Evolutionary conservation across 2,329 filamentous ascomycete genomes (phyloP).

Genomic region (Claviceps cyperi): DNA sequence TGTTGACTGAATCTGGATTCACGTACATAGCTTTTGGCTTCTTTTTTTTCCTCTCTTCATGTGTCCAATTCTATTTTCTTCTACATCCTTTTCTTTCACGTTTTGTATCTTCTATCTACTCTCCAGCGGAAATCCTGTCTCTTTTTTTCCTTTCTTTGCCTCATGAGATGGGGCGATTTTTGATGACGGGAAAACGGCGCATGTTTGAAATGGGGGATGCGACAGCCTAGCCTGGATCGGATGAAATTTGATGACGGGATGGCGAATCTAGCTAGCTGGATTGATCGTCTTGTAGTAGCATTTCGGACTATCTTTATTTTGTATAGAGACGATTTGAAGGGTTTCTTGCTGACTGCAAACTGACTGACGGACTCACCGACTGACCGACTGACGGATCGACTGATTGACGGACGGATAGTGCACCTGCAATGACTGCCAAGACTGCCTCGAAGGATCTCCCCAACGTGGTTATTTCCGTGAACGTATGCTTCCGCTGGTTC

Average conservation of each 20-base stretch:
- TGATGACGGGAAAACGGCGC: conserved; percentile 3
- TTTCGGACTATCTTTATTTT: background rate
- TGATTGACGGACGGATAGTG: too few relatives aligned
- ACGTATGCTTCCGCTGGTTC: too few relatives aligned
- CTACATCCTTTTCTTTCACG: background rate
- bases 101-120: background rate
- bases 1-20: background rate
- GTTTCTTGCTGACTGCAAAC: background rate
- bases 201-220: background rate
- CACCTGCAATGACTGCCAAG: too few relatives aligned
- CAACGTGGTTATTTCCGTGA: too few relatives aligned
- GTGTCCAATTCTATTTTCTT: background rate
- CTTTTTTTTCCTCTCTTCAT: conserved; percentile 1
- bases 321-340: conserved; percentile 3
- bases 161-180: background rate
- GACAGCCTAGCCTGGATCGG: background rate
- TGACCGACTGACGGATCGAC: too few relatives aligned
- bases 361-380: too few relatives aligned
- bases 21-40: conserved; percentile 3
- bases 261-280: conserved; percentile 2
- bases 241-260: conserved; percentile 1
- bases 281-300: background rate
- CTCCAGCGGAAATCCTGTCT: background rate
- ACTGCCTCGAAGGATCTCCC: too few relatives aligned
- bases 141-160: background rate